Evolutionary conservation across 2,329 filamentous ascomycete genomes (phyloP).

Genomic region (Fusarium udum): DNA sequence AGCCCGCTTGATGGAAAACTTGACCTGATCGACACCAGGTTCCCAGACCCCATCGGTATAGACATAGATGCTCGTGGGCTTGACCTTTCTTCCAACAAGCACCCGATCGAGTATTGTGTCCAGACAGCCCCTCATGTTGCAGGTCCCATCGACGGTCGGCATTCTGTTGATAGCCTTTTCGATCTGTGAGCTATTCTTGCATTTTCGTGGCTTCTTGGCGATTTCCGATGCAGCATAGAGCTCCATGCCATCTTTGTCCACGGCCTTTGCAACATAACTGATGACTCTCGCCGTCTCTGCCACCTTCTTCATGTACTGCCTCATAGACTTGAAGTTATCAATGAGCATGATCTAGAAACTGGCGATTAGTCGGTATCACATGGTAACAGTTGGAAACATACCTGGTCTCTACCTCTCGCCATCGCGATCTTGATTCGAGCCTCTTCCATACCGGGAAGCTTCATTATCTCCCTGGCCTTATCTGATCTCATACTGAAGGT

Average conservation of each 20-base stretch:
- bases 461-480: not conserved
- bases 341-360: not conserved
- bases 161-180: not conserved
- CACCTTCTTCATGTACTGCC: not conserved
- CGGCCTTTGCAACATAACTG: not conserved
- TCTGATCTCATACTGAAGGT: not conserved
- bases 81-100: not conserved
- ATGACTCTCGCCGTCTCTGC: not conserved
- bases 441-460: not conserved
- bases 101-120: not conserved
- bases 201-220: not conserved
- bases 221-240: not conserved
- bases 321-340: not conserved
- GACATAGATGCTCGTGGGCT: not conserved
- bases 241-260: not conserved
- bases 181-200: not conserved
- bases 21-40: not conserved
- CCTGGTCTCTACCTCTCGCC: not conserved
- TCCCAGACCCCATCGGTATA: not conserved
- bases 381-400: not conserved
- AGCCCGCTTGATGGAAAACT: not conserved
- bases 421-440: not conserved
- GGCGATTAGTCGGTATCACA: rapidly evolving
- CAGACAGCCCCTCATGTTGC: not conserved
- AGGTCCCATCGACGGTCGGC: not conserved